Conservation (phyloP, 352 stramenopile genomes). For the Phytophthora quininea region DNA sequence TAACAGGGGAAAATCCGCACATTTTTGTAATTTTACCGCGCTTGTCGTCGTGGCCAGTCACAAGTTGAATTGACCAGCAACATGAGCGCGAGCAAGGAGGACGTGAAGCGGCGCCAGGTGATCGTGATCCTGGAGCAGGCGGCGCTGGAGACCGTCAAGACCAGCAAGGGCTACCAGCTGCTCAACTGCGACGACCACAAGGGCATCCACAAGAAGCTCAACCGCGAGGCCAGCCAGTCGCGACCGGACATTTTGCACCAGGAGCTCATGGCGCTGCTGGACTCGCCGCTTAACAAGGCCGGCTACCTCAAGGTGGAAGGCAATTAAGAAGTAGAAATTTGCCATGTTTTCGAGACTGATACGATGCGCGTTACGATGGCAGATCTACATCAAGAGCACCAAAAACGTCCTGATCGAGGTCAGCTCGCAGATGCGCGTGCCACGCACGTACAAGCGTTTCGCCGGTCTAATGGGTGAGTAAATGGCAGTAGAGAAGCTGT, state of each 20-base stretch:
- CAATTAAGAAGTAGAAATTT: background rate
- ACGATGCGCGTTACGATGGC: background rate
- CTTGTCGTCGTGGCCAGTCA: constrained; percentile 7
- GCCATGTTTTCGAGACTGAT: background rate
- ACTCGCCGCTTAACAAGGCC: constrained; percentile 99
- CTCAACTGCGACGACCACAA: constrained; percentile 99
- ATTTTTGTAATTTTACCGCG: too few species aligned
- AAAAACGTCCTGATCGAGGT: constrained; percentile 99
- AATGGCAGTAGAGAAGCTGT: background rate
- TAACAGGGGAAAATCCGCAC: too few species aligned
- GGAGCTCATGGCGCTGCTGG: constrained; percentile 98
- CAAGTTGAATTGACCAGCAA: background rate
- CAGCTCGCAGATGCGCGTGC: constrained; percentile 98
- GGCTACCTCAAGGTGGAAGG: constrained; percentile 92
- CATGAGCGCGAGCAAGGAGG: constrained; percentile 61
- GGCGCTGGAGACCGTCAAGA: constrained; percentile 99
- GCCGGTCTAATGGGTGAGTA: constrained; percentile 93
- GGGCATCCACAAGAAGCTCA: constrained; percentile 94
- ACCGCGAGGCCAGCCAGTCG: constrained; percentile 96
- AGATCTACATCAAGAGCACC: constrained; percentile 95
- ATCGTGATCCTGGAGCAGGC: constrained; percentile 99
- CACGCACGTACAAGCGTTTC: constrained; percentile 99
- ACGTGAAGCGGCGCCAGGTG: constrained; percentile 89
- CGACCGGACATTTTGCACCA: constrained; percentile 99
- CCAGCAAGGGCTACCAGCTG: constrained; percentile 98